Evolutionary conservation across 352 stramenopile genomes (phyloP), one percentile per base, ranked within the genome.

Genomic region (Phytophthora uliginosa): DNA sequence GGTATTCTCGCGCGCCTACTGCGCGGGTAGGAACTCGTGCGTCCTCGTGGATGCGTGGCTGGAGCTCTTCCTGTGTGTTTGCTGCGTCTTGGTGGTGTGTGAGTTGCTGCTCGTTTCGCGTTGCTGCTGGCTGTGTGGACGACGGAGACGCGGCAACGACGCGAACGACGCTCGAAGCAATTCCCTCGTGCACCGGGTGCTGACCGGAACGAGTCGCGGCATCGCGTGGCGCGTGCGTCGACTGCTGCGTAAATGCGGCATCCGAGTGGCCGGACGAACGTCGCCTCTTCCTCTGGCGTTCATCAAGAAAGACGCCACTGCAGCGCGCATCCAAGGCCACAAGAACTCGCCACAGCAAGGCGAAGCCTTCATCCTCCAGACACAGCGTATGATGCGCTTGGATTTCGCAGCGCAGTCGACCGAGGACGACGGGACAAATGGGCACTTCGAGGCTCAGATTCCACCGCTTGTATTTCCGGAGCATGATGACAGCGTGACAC

Each of bases 281-380:
- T 73, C 74, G 18, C 79, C 86, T n/a, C 63, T 94, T 9, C 84
- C 83, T 1, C 65, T 87, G 13, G 86, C 83, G 0, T 82, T 95
- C 65, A 95, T 95, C 67, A 78, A 88, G 63, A 88, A 85, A 66
- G 88, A 95, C 57, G 85, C 87, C 33, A 80, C 77, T 28, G 36
- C 64, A 17, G 86, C 88, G 8, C 75, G 84, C 20, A 92, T 95
- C 59, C 76, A 83, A 50, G 85, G 83, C 36, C 85, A 93, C 74
- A 95, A 95, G 74, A 95, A 93, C 78, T 90, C 80, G 18, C 74
- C 81, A 24, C 89, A 95, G 63, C 82, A 93, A 51, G 88, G 81
- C 20, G 66, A 63, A 52, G 76, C 84, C 22, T 94, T 95, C 67
- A 83, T 94, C 17, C 74, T 87, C 63, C 85, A 91, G 64, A 92